Evolutionary conservation across 1,284 basidiomycete species (phyloP).

Genomic region (Ustilago tritici): DNA sequence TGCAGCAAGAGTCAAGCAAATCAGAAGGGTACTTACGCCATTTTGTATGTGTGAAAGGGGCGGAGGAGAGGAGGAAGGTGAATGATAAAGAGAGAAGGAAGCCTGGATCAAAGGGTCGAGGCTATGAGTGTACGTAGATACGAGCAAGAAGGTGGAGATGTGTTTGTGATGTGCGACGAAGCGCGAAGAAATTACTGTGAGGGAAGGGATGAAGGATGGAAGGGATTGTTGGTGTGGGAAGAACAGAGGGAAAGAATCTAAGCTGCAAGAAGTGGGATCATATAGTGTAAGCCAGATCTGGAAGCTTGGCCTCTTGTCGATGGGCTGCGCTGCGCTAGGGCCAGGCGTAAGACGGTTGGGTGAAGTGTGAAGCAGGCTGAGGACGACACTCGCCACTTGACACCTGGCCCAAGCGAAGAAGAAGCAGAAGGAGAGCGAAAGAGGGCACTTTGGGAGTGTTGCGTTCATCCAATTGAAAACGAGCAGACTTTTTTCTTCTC

Average conservation of each 20-base stretch:
- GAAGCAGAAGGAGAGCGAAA: neutral
- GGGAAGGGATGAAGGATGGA: constrained; percentile 12
- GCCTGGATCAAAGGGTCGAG: constrained; percentile 20
- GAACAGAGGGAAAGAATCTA: constrained; percentile 2
- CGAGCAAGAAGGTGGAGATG: constrained; percentile 28
- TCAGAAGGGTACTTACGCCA: constrained; percentile 36
- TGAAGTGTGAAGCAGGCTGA: constrained; percentile 4
- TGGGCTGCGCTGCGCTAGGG: constrained; percentile 23
- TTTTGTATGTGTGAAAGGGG: constrained; percentile 30
- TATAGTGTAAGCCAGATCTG: constrained; percentile 18
- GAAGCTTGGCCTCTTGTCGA: constrained; percentile 3
- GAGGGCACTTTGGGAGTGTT: constrained; percentile 2
- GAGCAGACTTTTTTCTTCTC: constrained; percentile 35
- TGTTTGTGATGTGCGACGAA: constrained; percentile 2
- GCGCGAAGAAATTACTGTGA: neutral
- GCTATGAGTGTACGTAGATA: constrained; percentile 14
- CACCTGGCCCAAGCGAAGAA: constrained; percentile 14
- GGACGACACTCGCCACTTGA: constrained; percentile 18
- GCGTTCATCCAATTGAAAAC: constrained; percentile 29
- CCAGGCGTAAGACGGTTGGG: constrained; percentile 17
- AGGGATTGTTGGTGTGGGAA: constrained; percentile 20
- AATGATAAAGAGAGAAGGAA: constrained; percentile 14
- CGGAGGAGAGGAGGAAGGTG: constrained; percentile 17
- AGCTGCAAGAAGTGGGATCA: constrained; percentile 19
- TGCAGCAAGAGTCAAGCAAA: neutral